Conservation (phyloP, 192 early-diverging fungal genomes). For the Backusella circina region DNA sequence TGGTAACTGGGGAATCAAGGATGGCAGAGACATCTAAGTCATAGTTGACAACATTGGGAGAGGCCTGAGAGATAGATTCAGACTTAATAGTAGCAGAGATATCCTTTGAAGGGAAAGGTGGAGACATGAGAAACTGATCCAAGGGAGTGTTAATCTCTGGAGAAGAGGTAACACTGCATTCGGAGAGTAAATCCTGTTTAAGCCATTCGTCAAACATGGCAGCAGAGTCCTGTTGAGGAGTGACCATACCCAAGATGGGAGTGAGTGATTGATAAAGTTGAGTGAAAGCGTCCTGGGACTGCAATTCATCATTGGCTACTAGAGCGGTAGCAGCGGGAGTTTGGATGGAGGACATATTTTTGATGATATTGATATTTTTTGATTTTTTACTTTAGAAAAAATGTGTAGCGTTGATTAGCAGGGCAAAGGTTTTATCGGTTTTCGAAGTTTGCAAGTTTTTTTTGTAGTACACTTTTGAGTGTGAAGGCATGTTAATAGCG, state of each 20-base stretch:
- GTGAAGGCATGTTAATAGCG: constrained; percentile 19
- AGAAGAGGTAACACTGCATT: constrained; percentile 23
- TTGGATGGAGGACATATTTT: constrained; percentile 17
- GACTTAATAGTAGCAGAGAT: background rate
- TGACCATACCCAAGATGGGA: background rate
- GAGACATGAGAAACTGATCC: constrained; percentile 29
- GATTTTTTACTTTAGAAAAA: background rate
- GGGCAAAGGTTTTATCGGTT: constrained; percentile 3
- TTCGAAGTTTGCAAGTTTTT: constrained; percentile 26
- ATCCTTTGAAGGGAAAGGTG: constrained; percentile 11
- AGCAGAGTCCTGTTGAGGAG: constrained; percentile 9
- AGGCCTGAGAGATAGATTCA: background rate
- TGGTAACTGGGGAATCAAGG: constrained; percentile 14
- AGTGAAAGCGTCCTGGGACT: constrained; percentile 22
- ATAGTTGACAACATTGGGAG: background rate
- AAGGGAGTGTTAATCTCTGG: constrained; percentile 32
- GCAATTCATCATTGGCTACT: constrained; percentile 10
- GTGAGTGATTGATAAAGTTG: constrained; percentile 29
- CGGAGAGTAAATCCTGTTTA: constrained; percentile 33
- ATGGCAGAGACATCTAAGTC: constrained; percentile 28
- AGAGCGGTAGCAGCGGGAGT: constrained; percentile 8
- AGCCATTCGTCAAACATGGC: constrained; percentile 46
- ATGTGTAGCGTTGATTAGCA: background rate
- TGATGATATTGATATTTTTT: background rate
- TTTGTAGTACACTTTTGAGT: constrained; percentile 15